Base-by-base conservation (phyloP, 2,329 filamentous ascomycete species). In the Aspergillus japonicus region DNA sequence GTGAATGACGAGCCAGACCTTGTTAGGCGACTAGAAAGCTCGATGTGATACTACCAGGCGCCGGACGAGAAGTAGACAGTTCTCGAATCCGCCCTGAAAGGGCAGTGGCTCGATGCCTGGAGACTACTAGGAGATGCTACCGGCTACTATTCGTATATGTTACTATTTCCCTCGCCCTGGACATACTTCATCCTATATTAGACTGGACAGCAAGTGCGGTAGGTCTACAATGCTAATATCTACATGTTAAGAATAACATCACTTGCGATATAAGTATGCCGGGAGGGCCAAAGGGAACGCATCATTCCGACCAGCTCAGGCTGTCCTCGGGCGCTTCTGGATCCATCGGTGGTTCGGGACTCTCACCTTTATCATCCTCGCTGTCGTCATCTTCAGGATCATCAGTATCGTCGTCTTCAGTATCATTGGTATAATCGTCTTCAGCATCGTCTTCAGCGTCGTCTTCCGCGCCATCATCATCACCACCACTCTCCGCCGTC, bases 401-500 rank as follows among this genome's bases (percentile, higher is more conserved):
- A 44, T 49, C 58, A 16, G 3, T 33, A 48, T n/a, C 4, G 5
- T 42, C 39, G 51, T 60, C 48, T 1, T n/a, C 54, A 10, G 26
- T 29, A 10, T 29, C 26, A 8, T 29, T 10, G 1, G 2, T 35
- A 16, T 50, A 29, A 33, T 47, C 35, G 29, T 47, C 11, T 42
- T 51, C 59, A 16, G 5, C 29, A 26, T 19, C 8, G 4, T 35
- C 42, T 50, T 60, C 47, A 4, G 33, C 33, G 33, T 35, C 26
- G 26, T 26, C 33, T 12, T 14, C 33, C 5, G 33, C 14, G 14
- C 10, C 55, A 6, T 23, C 14, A 7, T 47, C 69, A n/a, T 62
- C 64, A 31, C 33, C 51, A 10, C 51, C 54, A 10, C 50, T 26
- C 6, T 54, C 60, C 16, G 58, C 65, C 29, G 68, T 61, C 11